Base-by-base conservation (phyloP, 2,329 filamentous ascomycete species). In the Graphium sp. region DNA sequence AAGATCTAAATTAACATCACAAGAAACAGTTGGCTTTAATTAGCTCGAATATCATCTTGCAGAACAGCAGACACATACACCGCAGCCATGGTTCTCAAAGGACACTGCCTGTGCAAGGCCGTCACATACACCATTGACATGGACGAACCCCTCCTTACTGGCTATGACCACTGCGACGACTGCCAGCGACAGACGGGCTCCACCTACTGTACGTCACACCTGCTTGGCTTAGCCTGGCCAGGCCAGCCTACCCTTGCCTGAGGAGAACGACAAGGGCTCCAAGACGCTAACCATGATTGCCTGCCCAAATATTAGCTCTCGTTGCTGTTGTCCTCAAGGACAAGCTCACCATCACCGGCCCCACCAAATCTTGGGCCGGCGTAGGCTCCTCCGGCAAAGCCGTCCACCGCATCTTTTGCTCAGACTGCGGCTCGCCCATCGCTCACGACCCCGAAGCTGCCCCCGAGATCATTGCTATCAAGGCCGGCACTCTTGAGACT, bases 141-240 rank as follows among this genome's bases (percentile, higher is more conserved):
- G 34, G 62, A 66, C 16, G 53, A 49, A 27, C 62, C 62, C 30
- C 43, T 65, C 31, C 24, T 65, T 48, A 67, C 66, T 29, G 73
- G 64, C 37, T 77, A 78, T 48, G 75, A 78, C 46, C 73, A 78
- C 58, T 78, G 73, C 43, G 73, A 78, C 44, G 73, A 77, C 52
- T 78, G 73, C 61, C 73, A 78, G 53, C 70, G 73, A 44, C 73
- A 78, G 53, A 65, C 53, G 28, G 73, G 73, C 37, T 76, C 70
- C 12, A 75, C 73, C 33, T 78, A 78, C 50, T 77, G 67, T 72
- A 50, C 37, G 63, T 45, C 26, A 13, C 28, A 7, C 10, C 4
- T 3, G 13, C 11, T 9, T 15, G 23, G n/a, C n/a, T n/a, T n/a
- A n/a, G n/a, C n/a, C n/a, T n/a, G n/a, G n/a, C n/a, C n/a, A n/a